These are phyloP conservation scores for Excoecaria cochinchinensis DNA, from an alignment of 345 rosid species.

Conservation along the genomic window DNA sequence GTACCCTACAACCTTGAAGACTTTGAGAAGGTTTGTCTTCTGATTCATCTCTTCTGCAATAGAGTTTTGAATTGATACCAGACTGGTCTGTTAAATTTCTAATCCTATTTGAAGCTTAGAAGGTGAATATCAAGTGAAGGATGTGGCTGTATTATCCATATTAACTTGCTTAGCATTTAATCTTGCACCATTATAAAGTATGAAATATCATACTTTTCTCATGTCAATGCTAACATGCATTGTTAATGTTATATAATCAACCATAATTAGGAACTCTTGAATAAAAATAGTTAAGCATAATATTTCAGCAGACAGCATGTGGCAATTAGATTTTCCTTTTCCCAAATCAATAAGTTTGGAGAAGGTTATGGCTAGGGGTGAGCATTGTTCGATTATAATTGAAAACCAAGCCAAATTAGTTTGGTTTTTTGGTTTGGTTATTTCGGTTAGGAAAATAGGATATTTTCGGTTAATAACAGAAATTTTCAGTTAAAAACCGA, in stretches of 20 bases:
- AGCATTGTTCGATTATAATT: too few species aligned
- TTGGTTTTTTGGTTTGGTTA: too few species aligned
- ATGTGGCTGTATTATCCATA: neutral
- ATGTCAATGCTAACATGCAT: neutral
- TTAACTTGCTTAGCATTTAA: neutral
- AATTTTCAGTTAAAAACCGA: too few species aligned
- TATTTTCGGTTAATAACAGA: too few species aligned
- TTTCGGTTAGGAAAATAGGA: too few species aligned
- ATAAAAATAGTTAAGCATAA: too few species aligned
- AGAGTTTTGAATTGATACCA: neutral
- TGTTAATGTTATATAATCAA: neutral
- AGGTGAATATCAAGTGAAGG: neutral
- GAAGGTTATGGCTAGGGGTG: neutral
- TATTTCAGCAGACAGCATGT: neutral
- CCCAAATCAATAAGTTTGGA: neutral
- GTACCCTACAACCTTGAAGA: constrained; percentile 70
- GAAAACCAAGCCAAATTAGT: too few species aligned
- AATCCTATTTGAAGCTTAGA: neutral
- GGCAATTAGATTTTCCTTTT: neutral
- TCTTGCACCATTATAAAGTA: neutral
- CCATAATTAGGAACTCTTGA: too few species aligned
- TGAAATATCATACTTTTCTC: neutral
- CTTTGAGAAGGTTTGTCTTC: constrained; percentile 61
- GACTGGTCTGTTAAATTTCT: neutral
- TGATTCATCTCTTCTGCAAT: neutral